These are phyloP conservation scores for Psilocybe cyanescens DNA, from an alignment of 768 basidiomycete genomes.

Conservation along the genomic window DNA sequence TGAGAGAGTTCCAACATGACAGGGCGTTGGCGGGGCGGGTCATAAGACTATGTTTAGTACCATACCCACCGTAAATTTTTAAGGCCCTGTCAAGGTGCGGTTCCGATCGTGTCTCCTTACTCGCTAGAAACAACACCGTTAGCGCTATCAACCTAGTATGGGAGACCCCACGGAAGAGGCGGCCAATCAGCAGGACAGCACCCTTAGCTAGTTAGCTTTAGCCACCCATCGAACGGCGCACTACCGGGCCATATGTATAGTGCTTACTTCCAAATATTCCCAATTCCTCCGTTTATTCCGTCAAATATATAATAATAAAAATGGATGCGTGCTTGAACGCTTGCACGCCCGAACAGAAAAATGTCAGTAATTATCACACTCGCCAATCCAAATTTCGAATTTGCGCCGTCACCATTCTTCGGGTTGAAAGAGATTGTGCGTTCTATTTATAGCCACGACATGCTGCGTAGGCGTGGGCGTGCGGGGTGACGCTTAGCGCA, in stretches of 20 bases:
- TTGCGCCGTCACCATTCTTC: too few relatives aligned
- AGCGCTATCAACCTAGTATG: neutral
- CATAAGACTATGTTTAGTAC: neutral
- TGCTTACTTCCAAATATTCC: too few relatives aligned
- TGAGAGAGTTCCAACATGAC: neutral
- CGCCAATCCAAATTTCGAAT: too few relatives aligned
- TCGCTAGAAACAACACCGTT: neutral
- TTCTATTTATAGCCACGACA: constrained; percentile 1
- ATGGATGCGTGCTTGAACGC: too few relatives aligned
- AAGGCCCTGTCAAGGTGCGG: neutral
- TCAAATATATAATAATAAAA: too few relatives aligned
- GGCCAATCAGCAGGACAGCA: neutral
- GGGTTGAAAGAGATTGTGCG: neutral
- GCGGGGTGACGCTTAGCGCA: too few relatives aligned
- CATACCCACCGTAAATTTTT: neutral
- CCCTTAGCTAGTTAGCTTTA: too few relatives aligned
- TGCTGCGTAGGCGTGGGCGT: neutral
- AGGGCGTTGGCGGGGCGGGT: neutral
- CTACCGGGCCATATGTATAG: too few relatives aligned
- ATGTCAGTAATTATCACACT: too few relatives aligned
- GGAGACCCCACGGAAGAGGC: neutral
- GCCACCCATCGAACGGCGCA: too few relatives aligned
- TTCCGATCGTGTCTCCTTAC: neutral
- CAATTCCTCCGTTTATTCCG: too few relatives aligned
- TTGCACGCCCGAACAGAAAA: too few relatives aligned